These are phyloP conservation scores for Aspergillus ruber DNA, from an alignment of 2,329 filamentous ascomycete species.

Conservation along the genomic window DNA sequence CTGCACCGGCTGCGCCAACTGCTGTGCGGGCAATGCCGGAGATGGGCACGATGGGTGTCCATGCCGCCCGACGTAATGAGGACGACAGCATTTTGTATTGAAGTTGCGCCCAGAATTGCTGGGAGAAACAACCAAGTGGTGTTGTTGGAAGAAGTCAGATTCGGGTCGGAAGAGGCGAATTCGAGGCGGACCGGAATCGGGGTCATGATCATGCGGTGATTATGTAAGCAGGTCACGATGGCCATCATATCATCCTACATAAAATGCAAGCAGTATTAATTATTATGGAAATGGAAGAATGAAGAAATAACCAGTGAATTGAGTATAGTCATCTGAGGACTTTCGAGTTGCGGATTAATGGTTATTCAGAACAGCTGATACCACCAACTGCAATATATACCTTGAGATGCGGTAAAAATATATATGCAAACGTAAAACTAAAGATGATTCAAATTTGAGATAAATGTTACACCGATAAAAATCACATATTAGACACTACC, in stretches of 20 bases:
- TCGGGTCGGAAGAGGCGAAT: constrained; percentile 25
- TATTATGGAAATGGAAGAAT: no score
- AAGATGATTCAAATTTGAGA: no score
- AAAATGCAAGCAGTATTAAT: no score
- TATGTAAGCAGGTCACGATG: constrained; percentile 17
- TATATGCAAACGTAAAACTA: no score
- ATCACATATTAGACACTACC: no score
- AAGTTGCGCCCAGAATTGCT: constrained; percentile 17
- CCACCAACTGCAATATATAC: no score
- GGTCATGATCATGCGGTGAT: constrained; percentile 28
- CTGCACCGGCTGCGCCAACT: constrained; percentile 17
- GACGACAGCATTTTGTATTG: constrained; percentile 37
- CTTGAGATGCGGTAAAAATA: no score
- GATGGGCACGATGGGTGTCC: constrained; percentile 29
- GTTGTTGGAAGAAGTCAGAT: constrained; percentile 19
- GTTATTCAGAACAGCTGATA: no score
- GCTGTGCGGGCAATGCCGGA: constrained; percentile 28
- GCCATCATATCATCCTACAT: neutral
- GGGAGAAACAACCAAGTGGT: constrained; percentile 12
- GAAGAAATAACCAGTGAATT: no score
- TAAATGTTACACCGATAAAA: no score
- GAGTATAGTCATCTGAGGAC: no score
- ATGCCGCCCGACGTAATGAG: constrained; percentile 41
- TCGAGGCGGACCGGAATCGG: constrained; percentile 26
- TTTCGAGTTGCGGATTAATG: no score